Evolutionary conservation across 2,329 filamentous ascomycete species (phyloP).

Genomic region (Talaromyces sp.): DNA sequence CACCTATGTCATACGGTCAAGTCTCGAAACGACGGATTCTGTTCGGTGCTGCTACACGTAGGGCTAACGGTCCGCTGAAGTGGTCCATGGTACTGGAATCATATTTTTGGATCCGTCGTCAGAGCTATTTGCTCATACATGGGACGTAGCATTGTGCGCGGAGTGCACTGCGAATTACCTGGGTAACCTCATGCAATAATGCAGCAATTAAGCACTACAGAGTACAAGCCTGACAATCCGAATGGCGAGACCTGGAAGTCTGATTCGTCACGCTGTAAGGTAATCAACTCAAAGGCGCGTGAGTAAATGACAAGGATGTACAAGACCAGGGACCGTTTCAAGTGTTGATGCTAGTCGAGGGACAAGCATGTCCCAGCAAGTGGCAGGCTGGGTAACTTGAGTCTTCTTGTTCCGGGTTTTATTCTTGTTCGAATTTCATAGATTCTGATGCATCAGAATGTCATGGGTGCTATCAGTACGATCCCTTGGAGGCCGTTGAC

Average conservation of each 20-base stretch:
- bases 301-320: background rate
- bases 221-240: background rate
- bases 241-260: background rate
- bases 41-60: background rate
- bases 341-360: background rate
- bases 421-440: background rate
- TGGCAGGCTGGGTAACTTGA: background rate
- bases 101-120: background rate
- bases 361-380: background rate
- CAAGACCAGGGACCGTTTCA: slow-evolving; percentile 1
- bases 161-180: background rate
- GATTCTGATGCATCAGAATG: background rate
- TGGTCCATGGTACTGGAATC: slow-evolving; percentile 1
- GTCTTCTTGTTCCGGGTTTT: background rate
- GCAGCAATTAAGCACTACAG: background rate
- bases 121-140: background rate
- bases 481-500: background rate
- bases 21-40: background rate
- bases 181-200: background rate
- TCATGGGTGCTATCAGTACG: background rate
- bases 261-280: background rate
- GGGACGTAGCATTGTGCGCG: background rate
- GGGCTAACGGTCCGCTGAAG: background rate
- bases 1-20: too few species aligned
- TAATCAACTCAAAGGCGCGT: background rate